phyloP scores from a whole-genome alignment of 148 eudicot genomes.

The Salicornia ramosissima region DNA sequence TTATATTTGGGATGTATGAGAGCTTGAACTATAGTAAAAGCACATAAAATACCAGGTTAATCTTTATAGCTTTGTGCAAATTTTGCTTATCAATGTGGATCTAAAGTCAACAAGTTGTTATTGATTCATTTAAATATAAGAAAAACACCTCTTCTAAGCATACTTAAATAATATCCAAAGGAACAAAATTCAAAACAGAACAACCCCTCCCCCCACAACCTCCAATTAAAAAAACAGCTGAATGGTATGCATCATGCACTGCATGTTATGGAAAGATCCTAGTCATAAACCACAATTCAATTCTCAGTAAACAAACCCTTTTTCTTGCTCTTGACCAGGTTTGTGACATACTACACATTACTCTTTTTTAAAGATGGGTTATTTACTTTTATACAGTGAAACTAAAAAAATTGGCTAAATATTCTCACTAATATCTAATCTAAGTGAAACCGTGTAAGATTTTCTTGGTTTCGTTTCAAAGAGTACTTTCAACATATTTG shows the following conservation, averaged over 20 bases:
- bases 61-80: background rate
- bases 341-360: too few relatives aligned
- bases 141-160: background rate
- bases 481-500: too few relatives aligned
- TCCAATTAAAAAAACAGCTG: background rate
- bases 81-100: background rate
- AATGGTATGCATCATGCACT: background rate
- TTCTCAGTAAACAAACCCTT: background rate
- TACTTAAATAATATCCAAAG: background rate
- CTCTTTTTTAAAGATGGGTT: too few relatives aligned
- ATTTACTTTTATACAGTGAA: too few relatives aligned
- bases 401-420: too few relatives aligned
- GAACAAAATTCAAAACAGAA: background rate
- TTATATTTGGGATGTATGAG: conserved; percentile 23
- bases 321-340: background rate
- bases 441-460: too few relatives aligned
- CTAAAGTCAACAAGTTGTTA: background rate
- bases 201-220: background rate
- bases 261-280: background rate
- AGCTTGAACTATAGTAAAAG: conserved; percentile 6
- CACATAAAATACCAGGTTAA: background rate
- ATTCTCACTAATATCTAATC: too few relatives aligned
- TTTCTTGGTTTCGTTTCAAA: too few relatives aligned
- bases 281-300: background rate
- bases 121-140: background rate